Base-by-base conservation (phyloP, 352 stramenopile genomes). In the Globisporangium middletonii region DNA sequence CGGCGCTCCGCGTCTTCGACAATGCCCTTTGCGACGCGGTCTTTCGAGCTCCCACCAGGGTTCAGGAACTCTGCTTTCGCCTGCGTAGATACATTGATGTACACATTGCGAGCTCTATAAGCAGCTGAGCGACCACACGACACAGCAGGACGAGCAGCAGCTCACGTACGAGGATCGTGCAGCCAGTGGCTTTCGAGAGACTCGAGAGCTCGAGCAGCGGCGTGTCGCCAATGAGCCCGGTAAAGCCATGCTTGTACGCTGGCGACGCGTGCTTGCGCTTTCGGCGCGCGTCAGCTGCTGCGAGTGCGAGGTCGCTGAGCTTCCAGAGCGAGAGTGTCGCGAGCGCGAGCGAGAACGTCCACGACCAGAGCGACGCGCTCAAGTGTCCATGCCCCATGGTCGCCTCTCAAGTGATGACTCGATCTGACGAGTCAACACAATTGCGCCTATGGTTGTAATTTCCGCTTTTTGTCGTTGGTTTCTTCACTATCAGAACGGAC, bases 61-160 rank as follows among this genome's bases (percentile, higher is more conserved):
- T 99, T 99, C 59, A 98, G 73, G 45, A 89, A 97, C 79, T 99
- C 97, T 27, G 97, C 96, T 68, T 99, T 98, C 6, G 78, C 86
- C 80, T 93, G 37, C 27, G 41, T 15, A 46, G 41, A 45, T 16
- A 9, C 43, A 48, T 9, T 11, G 5, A 16, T 27, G 38, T 16
- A n/a, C 8, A 13, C 13, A 15, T 45, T 2, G n/a, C 4, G 8
- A 18, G 41, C 18, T 19, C 13, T 23, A 8, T 46, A 13, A 18
- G 41, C n/a, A 8, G n/a, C 19, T 7, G 43, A 48, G 43, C 43
- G 2, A 27, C 16, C 4, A 15, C n/a, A 48, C 27, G n/a, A 27
- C 11, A 37, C 6, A 23, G 44, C 35, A 15, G 27, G 23, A 51
- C 15, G 1, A 42, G n/a, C 16, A 57, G n/a, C 23, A 33, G 12